Conservation (phyloP, 1,284 basidiomycete species). For the Moesziomyces globuligerus region DNA sequence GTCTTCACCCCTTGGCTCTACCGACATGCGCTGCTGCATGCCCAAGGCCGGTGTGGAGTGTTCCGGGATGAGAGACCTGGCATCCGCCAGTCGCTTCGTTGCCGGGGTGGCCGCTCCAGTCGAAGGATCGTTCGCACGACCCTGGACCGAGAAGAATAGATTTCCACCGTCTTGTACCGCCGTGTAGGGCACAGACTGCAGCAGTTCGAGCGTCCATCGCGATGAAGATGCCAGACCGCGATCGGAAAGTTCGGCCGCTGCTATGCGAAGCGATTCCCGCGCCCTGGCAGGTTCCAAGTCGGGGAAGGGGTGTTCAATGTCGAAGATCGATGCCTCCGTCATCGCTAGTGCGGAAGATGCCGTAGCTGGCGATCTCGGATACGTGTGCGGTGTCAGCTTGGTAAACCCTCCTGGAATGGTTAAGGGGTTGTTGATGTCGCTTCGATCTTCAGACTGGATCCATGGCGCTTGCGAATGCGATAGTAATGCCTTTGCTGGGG, state of each 20-base stretch:
- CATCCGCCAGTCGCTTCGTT: conserved; percentile 11
- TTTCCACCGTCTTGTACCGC: not conserved
- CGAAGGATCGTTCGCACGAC: conserved; percentile 7
- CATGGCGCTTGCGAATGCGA: no score
- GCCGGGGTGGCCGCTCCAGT: conserved; percentile 41
- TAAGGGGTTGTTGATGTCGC: no score
- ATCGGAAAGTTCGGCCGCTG: conserved; percentile 42
- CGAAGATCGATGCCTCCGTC: conserved; percentile 34
- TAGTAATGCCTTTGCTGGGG: no score
- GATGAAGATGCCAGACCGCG: conserved; percentile 48
- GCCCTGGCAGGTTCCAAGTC: conserved; percentile 46
- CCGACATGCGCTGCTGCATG: conserved; percentile 40
- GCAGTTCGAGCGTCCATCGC: conserved; percentile 59
- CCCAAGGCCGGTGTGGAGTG: conserved; percentile 63
- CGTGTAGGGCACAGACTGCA: conserved; percentile 41
- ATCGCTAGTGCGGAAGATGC: conserved; percentile 8
- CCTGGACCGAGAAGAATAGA: conserved; percentile 6
- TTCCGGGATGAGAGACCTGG: conserved; percentile 41
- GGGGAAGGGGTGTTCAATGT: conserved; percentile 45
- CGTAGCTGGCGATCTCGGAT: no score
- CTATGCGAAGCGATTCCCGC: conserved; percentile 30
- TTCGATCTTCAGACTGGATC: no score
- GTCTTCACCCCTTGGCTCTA: conserved; percentile 31
- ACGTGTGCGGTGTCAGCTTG: no score
- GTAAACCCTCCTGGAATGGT: no score